Conservation (phyloP, 2,329 filamentous ascomycete species). For the Sporothrix euskadiensis region DNA sequence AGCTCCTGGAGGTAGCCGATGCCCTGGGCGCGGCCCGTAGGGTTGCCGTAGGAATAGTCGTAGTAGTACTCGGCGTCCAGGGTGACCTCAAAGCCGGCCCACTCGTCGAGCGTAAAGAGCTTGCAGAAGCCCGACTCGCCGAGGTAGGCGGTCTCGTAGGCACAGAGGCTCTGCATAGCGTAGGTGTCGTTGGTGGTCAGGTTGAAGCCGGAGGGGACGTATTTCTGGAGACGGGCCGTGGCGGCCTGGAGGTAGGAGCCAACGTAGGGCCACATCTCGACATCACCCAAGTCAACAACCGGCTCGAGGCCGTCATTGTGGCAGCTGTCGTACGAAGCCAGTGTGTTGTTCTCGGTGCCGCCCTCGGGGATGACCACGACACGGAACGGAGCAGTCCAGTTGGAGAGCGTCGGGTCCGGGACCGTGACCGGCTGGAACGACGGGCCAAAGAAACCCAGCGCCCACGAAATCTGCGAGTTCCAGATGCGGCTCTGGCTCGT, state of each 20-base stretch:
- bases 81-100: slow-evolving; percentile 55
- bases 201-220: slow-evolving; percentile 50
- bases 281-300: slow-evolving; percentile 43
- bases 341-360: slow-evolving; percentile 53
- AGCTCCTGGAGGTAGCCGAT: slow-evolving; percentile 56
- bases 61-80: slow-evolving; percentile 55
- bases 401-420: slow-evolving; percentile 41
- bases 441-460: slow-evolving; percentile 54
- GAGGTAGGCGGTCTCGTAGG: slow-evolving; percentile 54
- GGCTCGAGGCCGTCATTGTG: slow-evolving; percentile 43
- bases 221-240: slow-evolving; percentile 48
- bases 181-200: slow-evolving; percentile 54
- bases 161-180: slow-evolving; percentile 54
- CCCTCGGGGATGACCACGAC: slow-evolving; percentile 54
- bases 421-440: slow-evolving; percentile 43
- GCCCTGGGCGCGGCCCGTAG: slow-evolving; percentile 54
- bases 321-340: slow-evolving; percentile 55
- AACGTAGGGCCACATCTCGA: slow-evolving; percentile 47
- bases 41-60: slow-evolving; percentile 50
- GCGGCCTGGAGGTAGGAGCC: slow-evolving; percentile 49
- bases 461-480: slow-evolving; percentile 56
- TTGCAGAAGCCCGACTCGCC: slow-evolving; percentile 53
- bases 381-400: slow-evolving; percentile 47
- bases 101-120: slow-evolving; percentile 61
- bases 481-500: slow-evolving; percentile 56